phyloP scores from a whole-genome alignment of 2,329 filamentous ascomycete species.

The Waltergamsia citrina region DNA sequence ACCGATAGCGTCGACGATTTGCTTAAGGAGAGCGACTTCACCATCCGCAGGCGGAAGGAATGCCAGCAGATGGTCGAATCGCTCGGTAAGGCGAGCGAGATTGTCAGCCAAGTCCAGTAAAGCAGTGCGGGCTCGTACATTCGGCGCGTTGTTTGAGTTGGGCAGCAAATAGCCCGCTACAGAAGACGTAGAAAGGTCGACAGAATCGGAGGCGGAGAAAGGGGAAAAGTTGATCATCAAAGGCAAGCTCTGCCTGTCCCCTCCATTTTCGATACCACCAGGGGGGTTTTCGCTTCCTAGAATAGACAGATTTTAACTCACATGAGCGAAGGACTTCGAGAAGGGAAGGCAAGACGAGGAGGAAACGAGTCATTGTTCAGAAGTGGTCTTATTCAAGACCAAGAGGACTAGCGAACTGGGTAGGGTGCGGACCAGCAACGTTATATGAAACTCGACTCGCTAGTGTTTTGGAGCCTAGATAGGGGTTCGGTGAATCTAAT shows the following conservation, averaged over 20 bases:
- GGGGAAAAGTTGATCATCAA: no score
- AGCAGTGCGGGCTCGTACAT: no score
- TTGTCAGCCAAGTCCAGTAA: constrained; percentile 74
- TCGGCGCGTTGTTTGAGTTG: no score
- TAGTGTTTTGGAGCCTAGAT: no score
- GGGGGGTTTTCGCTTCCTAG: neutral
- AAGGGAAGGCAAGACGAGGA: neutral
- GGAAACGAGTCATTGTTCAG: no score
- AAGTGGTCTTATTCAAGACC: no score
- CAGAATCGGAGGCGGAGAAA: neutral
- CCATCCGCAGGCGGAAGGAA: constrained; percentile 87
- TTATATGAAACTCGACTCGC: no score
- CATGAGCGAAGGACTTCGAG: neutral
- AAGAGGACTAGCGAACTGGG: no score
- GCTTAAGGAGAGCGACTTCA: constrained; percentile 97
- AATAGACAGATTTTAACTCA: neutral
- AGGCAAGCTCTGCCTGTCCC: neutral
- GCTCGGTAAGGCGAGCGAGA: constrained; percentile 80
- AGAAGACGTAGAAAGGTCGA: neutral
- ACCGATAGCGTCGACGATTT: constrained; percentile 83
- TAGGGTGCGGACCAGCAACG: no score
- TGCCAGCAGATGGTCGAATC: constrained; percentile 99
- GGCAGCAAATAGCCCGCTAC: no score
- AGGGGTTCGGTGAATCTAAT: no score
- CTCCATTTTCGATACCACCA: constrained; percentile 1